A percentile compares a stretch with the other conserved stretches of the same genome.
These are phyloP conservation scores for Fraxinus quadrangulata DNA, from an alignment of 257 asterid species.

Conservation along the genomic window DNA sequence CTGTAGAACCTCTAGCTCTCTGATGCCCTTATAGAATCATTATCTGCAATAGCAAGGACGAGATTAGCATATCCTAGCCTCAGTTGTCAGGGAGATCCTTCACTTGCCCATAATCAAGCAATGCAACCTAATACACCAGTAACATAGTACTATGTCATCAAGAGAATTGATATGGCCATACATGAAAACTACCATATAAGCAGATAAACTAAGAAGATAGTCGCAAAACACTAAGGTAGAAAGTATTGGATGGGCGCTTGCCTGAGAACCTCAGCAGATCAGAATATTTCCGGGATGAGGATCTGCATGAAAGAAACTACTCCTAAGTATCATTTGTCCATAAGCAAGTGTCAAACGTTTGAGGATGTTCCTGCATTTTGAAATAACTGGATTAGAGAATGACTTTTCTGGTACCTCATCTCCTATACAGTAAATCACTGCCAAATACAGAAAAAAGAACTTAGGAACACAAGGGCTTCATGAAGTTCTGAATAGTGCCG, in stretches of 20 bases:
- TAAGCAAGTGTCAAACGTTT: conserved; percentile 85
- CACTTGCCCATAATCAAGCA: conserved; percentile 99
- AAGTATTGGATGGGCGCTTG: conserved; percentile 34
- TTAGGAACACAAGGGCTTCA: neutral
- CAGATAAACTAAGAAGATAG: conserved; percentile 19
- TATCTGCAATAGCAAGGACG: conserved; percentile 89
- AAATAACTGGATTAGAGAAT: conserved; percentile 23
- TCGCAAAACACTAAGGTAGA: conserved; percentile 19
- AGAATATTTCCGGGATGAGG: conserved; percentile 99
- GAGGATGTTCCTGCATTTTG: conserved; percentile 74
- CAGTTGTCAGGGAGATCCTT: conserved; percentile 90
- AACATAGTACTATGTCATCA: neutral
- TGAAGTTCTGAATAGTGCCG: neutral
- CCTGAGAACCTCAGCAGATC: conserved; percentile 93
- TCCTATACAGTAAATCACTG: neutral
- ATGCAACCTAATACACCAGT: conserved; percentile 65
- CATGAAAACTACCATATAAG: conserved; percentile 3
- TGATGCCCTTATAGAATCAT: conserved; percentile 69
- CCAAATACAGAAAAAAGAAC: neutral
- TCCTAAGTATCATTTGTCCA: conserved; percentile 94
- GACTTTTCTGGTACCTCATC: conserved; percentile 11
- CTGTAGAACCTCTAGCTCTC: conserved; percentile 80
- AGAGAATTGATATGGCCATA: neutral
- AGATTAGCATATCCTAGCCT: conserved; percentile 92
- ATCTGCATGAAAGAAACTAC: conserved; percentile 97